Percentiles rank a stretch among this genome's conserved stretches.
Evolutionary conservation across 768 basidiomycete species (phyloP).

Genomic region (Pholiota conissans): DNA sequence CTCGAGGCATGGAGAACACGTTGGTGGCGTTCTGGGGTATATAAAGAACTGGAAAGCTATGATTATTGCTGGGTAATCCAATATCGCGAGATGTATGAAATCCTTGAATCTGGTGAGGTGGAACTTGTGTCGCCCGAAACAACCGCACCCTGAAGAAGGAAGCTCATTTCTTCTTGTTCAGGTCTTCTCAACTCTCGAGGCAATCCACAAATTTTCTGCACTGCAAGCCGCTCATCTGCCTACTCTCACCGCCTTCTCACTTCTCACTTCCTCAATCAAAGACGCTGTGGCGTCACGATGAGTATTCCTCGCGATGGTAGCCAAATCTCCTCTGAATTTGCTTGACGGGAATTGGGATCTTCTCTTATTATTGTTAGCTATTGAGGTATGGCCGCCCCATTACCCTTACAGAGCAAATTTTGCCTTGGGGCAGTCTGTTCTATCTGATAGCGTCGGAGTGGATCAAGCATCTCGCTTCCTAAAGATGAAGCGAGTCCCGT

Average conservation of each 20-base stretch:
- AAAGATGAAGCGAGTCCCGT: neutral
- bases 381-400: too few species aligned
- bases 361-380: neutral
- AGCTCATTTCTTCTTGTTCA: neutral
- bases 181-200: neutral
- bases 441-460: neutral
- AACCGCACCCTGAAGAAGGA: neutral
- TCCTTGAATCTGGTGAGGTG: neutral
- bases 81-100: neutral
- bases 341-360: neutral
- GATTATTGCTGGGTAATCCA: neutral
- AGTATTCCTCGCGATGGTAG: neutral
- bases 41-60: neutral
- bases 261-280: neutral
- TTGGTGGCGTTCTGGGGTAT: neutral
- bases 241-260: neutral
- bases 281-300: neutral
- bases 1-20: slow-evolving; percentile 1
- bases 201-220: neutral
- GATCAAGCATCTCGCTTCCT: neutral
- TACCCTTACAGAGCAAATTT: neutral
- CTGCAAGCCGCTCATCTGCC: neutral
- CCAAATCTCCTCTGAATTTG: neutral
- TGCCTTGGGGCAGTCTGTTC: neutral
- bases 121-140: neutral